A percentile compares a stretch with the other conserved stretches of the same genome.
phyloP scores from a whole-genome alignment of 306 rosid species.

The Glycine latifolia region DNA sequence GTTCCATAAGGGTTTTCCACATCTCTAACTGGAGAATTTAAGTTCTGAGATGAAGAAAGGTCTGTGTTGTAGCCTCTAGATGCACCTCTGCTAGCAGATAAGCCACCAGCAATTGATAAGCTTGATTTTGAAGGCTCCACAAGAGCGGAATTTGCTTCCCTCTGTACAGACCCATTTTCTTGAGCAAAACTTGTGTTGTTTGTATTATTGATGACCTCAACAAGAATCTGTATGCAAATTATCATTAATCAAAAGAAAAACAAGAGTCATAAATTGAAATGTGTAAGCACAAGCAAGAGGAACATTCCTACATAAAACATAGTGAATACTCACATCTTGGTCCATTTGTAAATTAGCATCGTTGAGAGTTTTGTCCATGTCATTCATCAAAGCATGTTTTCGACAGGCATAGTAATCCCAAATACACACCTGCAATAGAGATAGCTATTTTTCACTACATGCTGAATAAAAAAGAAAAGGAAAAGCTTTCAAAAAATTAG shows the following conservation, averaged over 20 bases:
- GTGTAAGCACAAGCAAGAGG: conserved; percentile 32
- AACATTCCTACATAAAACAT: conserved; percentile 37
- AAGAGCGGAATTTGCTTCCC: conserved; percentile 76
- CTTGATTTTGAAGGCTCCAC: conserved; percentile 83
- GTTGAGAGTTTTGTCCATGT: conserved; percentile 94
- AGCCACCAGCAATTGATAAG: conserved; percentile 86
- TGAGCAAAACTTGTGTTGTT: conserved; percentile 66
- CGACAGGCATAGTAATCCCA: conserved; percentile 95
- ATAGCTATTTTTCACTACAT: conserved; percentile 36
- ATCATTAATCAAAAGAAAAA: conserved; percentile 51
- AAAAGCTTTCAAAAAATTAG: not conserved
- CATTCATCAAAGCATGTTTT: conserved; percentile 90
- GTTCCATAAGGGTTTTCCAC: conserved; percentile 66
- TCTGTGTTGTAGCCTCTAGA: conserved; percentile 67
- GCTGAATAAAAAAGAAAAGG: conserved; percentile 25
- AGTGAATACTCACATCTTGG: conserved; percentile 74
- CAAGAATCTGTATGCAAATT: conserved; percentile 75
- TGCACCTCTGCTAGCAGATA: conserved; percentile 80
- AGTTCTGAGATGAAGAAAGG: conserved; percentile 64
- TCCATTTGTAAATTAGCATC: conserved; percentile 99
- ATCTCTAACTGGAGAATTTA: conserved; percentile 71
- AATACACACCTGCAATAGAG: conserved; percentile 71
- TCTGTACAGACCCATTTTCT: conserved; percentile 80
- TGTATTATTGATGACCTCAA: conserved; percentile 79
- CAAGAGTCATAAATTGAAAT: conserved; percentile 39